Percentiles rank a stretch among this genome's conserved stretches.
phyloP scores from a whole-genome alignment of 495 filamentous ascomycete species.

The Trypethelium eluteriae region DNA sequence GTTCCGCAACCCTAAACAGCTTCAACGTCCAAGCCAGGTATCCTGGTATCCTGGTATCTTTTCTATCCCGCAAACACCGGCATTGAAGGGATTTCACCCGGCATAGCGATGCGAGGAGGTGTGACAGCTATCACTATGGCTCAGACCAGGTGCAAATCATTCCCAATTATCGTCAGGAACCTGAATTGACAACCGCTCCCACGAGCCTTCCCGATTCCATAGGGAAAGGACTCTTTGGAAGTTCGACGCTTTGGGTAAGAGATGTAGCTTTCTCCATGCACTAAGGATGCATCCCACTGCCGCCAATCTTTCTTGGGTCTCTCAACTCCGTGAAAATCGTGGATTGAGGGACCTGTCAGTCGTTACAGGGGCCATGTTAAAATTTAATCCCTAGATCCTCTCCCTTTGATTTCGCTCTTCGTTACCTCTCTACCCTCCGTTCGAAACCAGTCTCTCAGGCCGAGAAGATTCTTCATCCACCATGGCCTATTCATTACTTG shows the following conservation, averaged over 20 bases:
- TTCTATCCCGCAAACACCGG: too few species aligned
- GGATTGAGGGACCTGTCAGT: background rate
- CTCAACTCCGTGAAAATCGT: background rate
- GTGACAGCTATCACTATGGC: background rate
- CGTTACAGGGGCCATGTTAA: background rate
- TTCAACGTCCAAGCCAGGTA: background rate
- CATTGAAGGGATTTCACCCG: background rate
- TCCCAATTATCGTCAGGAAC: background rate
- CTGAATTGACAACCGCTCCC: background rate
- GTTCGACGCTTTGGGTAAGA: background rate
- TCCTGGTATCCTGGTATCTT: background rate
- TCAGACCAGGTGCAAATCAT: background rate
- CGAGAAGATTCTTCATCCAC: background rate
- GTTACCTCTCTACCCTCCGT: background rate
- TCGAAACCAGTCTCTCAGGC: background rate
- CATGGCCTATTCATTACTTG: slow-evolving; percentile 6
- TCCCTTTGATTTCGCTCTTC: background rate
- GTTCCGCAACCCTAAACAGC: background rate
- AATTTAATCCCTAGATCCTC: slow-evolving; percentile 1
- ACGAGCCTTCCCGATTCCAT: background rate
- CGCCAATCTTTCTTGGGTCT: background rate
- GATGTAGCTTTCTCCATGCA: background rate
- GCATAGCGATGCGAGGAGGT: background rate
- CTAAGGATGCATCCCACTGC: background rate
- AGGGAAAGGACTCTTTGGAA: background rate